phyloP scores from a whole-genome alignment of 148 eudicot species.

The Linanthus parryae region DNA sequence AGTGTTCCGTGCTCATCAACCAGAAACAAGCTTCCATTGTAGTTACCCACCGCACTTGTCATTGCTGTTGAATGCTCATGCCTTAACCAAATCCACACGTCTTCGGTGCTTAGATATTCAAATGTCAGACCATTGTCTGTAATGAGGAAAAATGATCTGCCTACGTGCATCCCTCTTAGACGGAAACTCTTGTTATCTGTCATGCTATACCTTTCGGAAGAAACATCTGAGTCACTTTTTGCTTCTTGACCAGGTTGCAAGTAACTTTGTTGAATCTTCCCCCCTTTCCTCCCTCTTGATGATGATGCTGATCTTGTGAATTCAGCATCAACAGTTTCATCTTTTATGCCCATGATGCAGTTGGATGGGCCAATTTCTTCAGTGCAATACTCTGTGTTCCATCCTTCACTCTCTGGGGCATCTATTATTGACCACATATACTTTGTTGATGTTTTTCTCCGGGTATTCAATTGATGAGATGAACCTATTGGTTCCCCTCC shows the following conservation, averaged over 20 bases:
- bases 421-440: conserved; percentile 70
- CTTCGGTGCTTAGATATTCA: conserved; percentile 58
- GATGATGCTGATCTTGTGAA: conserved; percentile 23
- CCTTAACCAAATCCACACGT: conserved; percentile 63
- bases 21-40: conserved; percentile 73
- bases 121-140: conserved; percentile 38
- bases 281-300: conserved; percentile 46
- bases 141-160: conserved; percentile 60
- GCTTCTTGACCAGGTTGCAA: conserved; percentile 22
- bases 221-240: conserved; percentile 5
- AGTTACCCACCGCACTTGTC: conserved; percentile 54
- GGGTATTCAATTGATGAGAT: conserved; percentile 20
- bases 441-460: conserved; percentile 42
- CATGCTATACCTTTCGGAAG: conserved; percentile 16
- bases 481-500: conserved; percentile 75
- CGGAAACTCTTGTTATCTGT: conserved; percentile 28
- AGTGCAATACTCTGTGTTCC: conserved; percentile 86
- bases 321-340: conserved; percentile 31
- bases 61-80: conserved; percentile 55
- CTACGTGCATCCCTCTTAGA: conserved; percentile 55
- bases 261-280: conserved; percentile 34
- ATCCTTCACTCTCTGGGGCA: conserved; percentile 84
- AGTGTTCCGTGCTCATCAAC: conserved; percentile 56
- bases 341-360: conserved; percentile 61
- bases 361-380: conserved; percentile 67